Evolutionary conservation across 352 stramenopile species (phyloP), one percentile per base, ranked within the genome.

Genomic region (Globisporangium radiosum): DNA sequence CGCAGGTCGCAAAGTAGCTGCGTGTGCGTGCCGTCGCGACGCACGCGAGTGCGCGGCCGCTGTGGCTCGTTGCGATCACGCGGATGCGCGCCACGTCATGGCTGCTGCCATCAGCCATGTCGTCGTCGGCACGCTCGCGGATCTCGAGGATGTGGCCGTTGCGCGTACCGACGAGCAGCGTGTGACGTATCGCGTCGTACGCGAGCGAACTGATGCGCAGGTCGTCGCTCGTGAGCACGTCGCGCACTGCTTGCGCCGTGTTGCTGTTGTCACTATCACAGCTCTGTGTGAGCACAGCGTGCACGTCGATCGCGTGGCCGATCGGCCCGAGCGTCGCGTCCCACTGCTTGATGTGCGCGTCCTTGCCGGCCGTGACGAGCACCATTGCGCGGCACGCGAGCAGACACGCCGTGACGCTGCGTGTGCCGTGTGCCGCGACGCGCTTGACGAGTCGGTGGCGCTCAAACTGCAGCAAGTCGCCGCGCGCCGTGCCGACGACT

Each of bases 301-400:
- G 81, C 4, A 93, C 52, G 56, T 91, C 81, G 6, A 90, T 64
- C 1, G 75, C 53, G 40, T 87, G 75, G 11, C 84, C 84, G n/a
- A 94, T 88, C 0, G 84, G 72, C 9, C 70, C 70, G 8, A 92
- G 63, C 0, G 81, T 92, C 33, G 79, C 87, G 59, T 94, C 83
- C 83, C 83, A 94, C 72, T 92, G 82, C 60, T 85, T 85, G 40
- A 92, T 68, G 10, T 85, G 70, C 0, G 82, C 85, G 52, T 91
- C 83, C 56, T 90, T 92, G 0, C 79, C 79, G 9, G 77, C 74
- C 0, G 85, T 87, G 58, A 92, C 90, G n/a, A 94, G 62, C 7
- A 91, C 67, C 81, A 88, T 89, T 0, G 81, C 85, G 38, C 78
- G 72, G 52, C 73, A 92, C 0, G 78, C 81, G 0, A 89, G 54